Base-by-base conservation (phyloP, 164 flowering plant genomes). In the Pachysandra terminalis region DNA sequence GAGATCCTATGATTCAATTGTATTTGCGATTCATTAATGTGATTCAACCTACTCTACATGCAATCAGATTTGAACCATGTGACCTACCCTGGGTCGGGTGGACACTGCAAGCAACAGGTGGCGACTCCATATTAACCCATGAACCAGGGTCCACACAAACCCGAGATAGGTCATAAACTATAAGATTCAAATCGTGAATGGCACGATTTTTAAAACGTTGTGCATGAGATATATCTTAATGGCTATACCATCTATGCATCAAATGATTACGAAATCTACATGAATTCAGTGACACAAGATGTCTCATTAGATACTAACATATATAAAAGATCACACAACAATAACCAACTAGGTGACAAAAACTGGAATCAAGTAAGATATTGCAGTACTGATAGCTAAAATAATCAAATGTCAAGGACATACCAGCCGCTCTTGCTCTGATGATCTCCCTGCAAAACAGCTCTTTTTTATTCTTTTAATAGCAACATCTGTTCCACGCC, bases 401-500 rank as follows among this genome's bases (percentile, higher is more conserved):
- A 22, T 40, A 5, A n/a, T n/a, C n/a, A n/a, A n/a, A 45, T 45
- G 6, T 26, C 57, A 24, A 24, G 59, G 57, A 80, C 90, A 7
- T 63, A 92, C 97, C 91, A 90, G 74, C 60, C 91, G 85, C 67
- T 92, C 96, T 76, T 85, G 94, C 78, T 92, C 96, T 22, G 96
- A 90, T 67, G 84, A 81, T 72, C 90, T 78, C 56, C 97, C 97
- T 35, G 93, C 74, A 79, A 92, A 92, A 72, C 92, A 90, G 66
- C 91, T 84, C 74, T 85, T 90, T 73, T 85, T 92, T 22, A 92
- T 85, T 81, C 94, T 83, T 77, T 92, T 92, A 56, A 92, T 92
- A 53, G 97, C 97, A 78, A 92, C 92, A 84, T 90, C 96, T 67
- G 97, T 74, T 73, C 97, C 97, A 60, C 94, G 77, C 97, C 97